These are phyloP conservation scores for Suillus bovinus DNA, from an alignment of 768 basidiomycete genomes.

Conservation along the genomic window DNA sequence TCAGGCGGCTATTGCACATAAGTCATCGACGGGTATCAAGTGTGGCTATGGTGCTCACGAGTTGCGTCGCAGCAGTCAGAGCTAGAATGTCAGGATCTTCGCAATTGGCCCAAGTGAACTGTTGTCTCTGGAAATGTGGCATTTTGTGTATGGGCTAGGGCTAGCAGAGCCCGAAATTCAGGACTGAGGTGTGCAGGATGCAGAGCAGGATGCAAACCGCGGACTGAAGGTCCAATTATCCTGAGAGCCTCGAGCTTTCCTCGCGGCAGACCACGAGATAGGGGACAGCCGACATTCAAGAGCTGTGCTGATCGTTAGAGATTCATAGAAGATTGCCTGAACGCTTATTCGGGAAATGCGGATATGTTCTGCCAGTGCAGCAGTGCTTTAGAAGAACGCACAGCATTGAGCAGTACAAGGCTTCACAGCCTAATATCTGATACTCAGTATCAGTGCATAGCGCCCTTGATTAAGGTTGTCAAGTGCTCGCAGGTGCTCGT, in stretches of 20 bases:
- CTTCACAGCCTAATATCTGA: not conserved
- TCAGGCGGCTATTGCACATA: conserved; percentile 4
- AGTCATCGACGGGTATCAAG: not conserved
- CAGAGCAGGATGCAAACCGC: not conserved
- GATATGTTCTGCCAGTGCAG: too few species aligned
- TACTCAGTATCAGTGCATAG: not conserved
- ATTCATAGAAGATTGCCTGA: not conserved
- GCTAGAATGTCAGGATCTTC: conserved; percentile 6
- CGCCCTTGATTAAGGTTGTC: not conserved
- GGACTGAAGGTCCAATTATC: conserved; percentile 5
- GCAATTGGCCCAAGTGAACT: not conserved
- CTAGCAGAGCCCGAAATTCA: not conserved
- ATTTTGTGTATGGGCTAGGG: not conserved
- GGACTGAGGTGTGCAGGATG: not conserved
- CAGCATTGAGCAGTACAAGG: not conserved
- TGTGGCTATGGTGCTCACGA: conserved; percentile 4
- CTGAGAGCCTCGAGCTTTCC: conserved; percentile 6
- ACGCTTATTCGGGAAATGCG: not conserved
- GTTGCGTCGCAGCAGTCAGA: conserved; percentile 8
- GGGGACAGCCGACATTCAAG: not conserved
- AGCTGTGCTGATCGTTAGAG: conserved; percentile 1
- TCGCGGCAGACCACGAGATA: conserved; percentile 6
- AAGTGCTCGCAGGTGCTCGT: not conserved
- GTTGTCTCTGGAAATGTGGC: not conserved
- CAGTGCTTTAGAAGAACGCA: not conserved